Conservation (phyloP, 257 asterid species). For the Solanum dulcamara region DNA sequence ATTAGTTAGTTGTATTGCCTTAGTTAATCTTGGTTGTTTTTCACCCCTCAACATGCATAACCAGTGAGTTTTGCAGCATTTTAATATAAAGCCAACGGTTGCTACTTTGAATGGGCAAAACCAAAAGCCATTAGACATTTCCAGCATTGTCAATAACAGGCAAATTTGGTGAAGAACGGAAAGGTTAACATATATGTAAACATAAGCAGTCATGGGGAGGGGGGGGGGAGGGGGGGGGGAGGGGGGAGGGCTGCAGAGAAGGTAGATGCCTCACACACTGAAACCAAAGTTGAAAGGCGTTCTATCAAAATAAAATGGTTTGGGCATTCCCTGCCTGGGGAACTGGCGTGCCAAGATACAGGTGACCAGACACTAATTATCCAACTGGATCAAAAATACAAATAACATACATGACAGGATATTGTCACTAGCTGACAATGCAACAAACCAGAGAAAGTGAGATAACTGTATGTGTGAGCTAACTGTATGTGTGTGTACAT, state of each 20-base stretch:
- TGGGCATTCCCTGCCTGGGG: background rate
- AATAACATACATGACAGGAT: background rate
- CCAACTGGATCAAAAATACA: background rate
- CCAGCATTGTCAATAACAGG: background rate
- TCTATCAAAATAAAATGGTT: background rate
- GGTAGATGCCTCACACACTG: background rate
- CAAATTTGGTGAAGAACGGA: background rate
- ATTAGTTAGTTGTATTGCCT: no score
- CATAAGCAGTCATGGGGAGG: background rate
- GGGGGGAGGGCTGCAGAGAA: background rate
- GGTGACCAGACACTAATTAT: background rate
- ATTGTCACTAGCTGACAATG: background rate
- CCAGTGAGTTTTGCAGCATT: background rate
- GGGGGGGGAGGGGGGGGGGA: background rate
- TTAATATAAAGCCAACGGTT: background rate
- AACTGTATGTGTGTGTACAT: slow-evolving; percentile 3
- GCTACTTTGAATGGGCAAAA: background rate
- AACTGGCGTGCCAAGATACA: background rate
- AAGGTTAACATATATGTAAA: background rate
- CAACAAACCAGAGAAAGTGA: background rate
- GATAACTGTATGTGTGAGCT: slow-evolving; percentile 4
- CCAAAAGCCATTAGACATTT: background rate
- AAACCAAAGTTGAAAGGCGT: background rate
- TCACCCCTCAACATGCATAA: background rate
- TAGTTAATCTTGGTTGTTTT: background rate